phyloP scores from a whole-genome alignment of 2,329 filamentous ascomycete species.

The Cercospora zeae-maydis region DNA sequence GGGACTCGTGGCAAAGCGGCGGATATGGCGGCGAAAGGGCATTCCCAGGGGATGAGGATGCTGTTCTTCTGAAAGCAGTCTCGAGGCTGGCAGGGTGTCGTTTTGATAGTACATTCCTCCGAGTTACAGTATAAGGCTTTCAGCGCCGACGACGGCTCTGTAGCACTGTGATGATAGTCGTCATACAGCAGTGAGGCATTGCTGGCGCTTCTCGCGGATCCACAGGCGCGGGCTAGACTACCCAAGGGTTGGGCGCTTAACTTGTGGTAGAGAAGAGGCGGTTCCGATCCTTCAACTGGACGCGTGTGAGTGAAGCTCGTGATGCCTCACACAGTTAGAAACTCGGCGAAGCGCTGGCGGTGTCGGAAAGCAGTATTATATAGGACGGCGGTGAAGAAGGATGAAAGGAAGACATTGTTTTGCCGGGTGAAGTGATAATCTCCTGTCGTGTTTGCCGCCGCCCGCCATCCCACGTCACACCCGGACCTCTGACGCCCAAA shows the following conservation, averaged over 20 bases:
- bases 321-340: neutral
- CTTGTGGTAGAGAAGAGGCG: neutral
- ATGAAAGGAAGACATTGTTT: neutral
- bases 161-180: neutral
- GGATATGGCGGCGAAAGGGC: neutral
- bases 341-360: neutral
- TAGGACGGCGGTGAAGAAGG: too few species aligned
- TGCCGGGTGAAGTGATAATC: neutral
- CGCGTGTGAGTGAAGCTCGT: neutral
- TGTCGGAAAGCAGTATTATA: neutral
- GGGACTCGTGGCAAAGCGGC: neutral
- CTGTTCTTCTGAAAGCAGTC: too few species aligned
- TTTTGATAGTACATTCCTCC: too few species aligned
- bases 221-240: neutral
- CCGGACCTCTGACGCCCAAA: neutral
- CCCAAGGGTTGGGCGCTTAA: slow-evolving; percentile 6
- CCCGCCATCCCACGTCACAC: slow-evolving; percentile 2
- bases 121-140: too few species aligned
- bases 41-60: neutral
- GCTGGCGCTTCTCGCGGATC: slow-evolving; percentile 6
- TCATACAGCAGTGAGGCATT: neutral
- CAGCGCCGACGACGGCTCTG: too few species aligned
- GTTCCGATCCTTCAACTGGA: neutral
- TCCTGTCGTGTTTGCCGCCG: too few species aligned
- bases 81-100: too few species aligned